A percentile compares a stretch with the other conserved stretches of the same genome.
Evolutionary conservation across 2,329 filamentous ascomycete species (phyloP).

Genomic region (Penicillium griseofulvum): DNA sequence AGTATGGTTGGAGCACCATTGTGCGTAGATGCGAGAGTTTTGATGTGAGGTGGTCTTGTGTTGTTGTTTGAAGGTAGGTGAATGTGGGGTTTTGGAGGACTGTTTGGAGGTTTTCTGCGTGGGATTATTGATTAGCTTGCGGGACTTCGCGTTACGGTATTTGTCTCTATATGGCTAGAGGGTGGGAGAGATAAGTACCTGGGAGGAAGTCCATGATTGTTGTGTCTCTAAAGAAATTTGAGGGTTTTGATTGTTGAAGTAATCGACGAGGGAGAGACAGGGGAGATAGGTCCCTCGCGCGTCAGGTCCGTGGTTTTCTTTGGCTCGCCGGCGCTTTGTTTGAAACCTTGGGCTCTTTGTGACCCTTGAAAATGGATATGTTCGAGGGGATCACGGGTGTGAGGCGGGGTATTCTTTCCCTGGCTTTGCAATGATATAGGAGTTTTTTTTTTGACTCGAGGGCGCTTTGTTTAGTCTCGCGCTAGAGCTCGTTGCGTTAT

Average conservation of each 20-base stretch:
- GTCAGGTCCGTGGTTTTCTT: background rate
- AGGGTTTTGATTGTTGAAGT: background rate
- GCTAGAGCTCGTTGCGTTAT: background rate
- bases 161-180: background rate
- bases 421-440: background rate
- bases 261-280: background rate
- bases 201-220: constrained; percentile 20
- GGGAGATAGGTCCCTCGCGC: background rate
- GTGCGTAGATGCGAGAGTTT: constrained; percentile 29
- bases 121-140: background rate
- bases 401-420: background rate
- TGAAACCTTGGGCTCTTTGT: background rate
- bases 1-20: constrained; percentile 50
- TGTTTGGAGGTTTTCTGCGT: constrained; percentile 22
- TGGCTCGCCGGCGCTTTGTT: background rate
- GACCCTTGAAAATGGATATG: background rate
- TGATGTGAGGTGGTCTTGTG: constrained; percentile 17
- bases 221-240: background rate
- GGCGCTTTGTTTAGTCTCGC: background rate
- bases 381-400: background rate
- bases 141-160: background rate
- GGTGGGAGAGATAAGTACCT: constrained; percentile 7
- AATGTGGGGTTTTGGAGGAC: constrained; percentile 17
- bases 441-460: background rate
- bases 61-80: constrained; percentile 18